These are phyloP conservation scores for Adansonia grandidieri DNA, from an alignment of 441 rosid genomes.

Conservation along the genomic window DNA sequence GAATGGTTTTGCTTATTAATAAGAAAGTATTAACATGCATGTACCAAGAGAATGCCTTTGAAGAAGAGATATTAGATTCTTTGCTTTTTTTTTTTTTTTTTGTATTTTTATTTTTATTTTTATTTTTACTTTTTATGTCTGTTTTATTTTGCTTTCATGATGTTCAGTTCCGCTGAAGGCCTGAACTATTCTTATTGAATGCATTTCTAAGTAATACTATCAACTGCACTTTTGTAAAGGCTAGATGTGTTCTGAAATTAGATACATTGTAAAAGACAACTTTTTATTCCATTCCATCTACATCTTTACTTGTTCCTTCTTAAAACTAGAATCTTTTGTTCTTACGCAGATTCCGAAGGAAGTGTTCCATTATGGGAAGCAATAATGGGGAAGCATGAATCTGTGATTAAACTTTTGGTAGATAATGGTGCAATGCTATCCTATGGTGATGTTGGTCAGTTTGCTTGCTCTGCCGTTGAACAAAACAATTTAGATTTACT, in stretches of 20 bases:
- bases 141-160: background rate
- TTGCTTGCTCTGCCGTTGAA: slow-evolving; percentile 60
- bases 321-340: background rate
- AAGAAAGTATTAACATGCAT: background rate
- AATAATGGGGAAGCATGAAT: slow-evolving; percentile 60
- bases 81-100: background rate
- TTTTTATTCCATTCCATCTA: background rate
- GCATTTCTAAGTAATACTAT: background rate
- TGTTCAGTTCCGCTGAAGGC: background rate
- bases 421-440: slow-evolving; percentile 70
- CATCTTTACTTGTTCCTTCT: background rate
- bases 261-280: background rate
- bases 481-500: slow-evolving; percentile 67
- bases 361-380: slow-evolving; percentile 91
- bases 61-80: background rate
- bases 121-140: background rate
- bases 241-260: background rate
- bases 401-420: slow-evolving; percentile 52
- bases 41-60: background rate
- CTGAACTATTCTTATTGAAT: background rate
- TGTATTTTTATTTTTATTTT: too few species aligned
- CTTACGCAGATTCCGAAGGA: slow-evolving; percentile 73
- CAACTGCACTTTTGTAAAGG: background rate
- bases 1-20: background rate
- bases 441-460: slow-evolving; percentile 57